Conservation (phyloP, 164 flowering plant genomes). For the Tinospora cordifolia region DNA sequence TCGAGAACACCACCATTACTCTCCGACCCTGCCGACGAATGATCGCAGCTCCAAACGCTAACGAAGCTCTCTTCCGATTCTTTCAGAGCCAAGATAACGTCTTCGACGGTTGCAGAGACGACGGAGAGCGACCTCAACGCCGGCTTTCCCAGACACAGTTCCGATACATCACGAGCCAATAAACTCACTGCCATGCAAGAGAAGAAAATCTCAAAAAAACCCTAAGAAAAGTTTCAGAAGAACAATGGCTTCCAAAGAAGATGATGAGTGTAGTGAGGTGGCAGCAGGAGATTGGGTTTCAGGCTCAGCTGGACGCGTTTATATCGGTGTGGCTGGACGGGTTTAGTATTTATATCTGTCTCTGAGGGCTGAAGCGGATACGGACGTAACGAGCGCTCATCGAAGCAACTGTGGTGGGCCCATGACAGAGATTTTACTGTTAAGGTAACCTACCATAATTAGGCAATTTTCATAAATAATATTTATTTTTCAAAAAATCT, state of each 20-base stretch:
- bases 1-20: background rate
- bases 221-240: background rate
- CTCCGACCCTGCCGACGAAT: conserved; percentile 5
- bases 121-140: conserved; percentile 35
- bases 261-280: background rate
- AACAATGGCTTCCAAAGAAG: background rate
- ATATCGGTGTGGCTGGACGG: background rate
- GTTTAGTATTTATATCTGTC: no score
- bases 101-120: conserved; percentile 37
- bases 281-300: background rate
- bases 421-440: no score
- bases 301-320: background rate
- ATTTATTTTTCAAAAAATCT: no score
- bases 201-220: background rate
- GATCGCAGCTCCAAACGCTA: conserved; percentile 67
- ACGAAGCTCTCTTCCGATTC: conserved; percentile 42
- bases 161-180: conserved; percentile 50
- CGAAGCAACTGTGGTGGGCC: no score
- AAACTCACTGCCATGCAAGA: conserved; percentile 77
- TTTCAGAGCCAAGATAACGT: conserved; percentile 52
- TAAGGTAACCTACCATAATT: no score
- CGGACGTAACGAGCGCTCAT: no score
- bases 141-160: conserved; percentile 74
- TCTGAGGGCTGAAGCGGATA: no score
- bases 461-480: no score